Conservation (phyloP, 805 yeast species). For the Ogataea siamensis region DNA sequence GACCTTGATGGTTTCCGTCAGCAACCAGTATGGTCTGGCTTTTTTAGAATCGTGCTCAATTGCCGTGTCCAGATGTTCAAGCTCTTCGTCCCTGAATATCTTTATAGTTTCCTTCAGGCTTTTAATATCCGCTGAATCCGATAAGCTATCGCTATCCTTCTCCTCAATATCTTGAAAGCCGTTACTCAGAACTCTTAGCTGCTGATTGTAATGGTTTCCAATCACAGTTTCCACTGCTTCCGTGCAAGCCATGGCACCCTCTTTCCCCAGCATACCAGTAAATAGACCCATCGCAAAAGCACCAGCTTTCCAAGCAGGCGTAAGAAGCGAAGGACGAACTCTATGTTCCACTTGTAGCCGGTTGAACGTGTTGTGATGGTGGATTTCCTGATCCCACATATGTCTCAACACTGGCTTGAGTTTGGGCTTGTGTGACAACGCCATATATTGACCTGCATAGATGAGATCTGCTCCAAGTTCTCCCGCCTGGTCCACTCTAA, state of each 20-base stretch:
- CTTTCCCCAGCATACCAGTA: slow-evolving; percentile 84
- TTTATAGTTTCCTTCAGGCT: slow-evolving; percentile 61
- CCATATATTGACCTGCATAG: slow-evolving; percentile 84
- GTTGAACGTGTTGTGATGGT: slow-evolving; percentile 86
- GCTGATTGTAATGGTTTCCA: slow-evolving; percentile 93
- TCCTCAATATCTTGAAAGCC: slow-evolving; percentile 51
- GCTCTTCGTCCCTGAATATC: slow-evolving; percentile 86
- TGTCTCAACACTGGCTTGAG: slow-evolving; percentile 79
- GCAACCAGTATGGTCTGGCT: slow-evolving; percentile 86
- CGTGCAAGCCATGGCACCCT: slow-evolving; percentile 99
- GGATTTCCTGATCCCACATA: slow-evolving; percentile 98
- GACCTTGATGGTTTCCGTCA: slow-evolving; percentile 82
- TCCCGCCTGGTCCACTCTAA: slow-evolving; percentile 97
- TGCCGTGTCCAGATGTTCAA: slow-evolving; percentile 94
- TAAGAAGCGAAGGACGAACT: slow-evolving; percentile 86
- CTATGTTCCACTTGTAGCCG: slow-evolving; percentile 68
- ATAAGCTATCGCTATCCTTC: slow-evolving; percentile 26
- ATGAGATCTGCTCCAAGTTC: slow-evolving; percentile 95
- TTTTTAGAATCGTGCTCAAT: slow-evolving; percentile 86
- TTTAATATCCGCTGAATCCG: slow-evolving; percentile 53
- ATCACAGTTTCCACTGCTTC: slow-evolving; percentile 98
- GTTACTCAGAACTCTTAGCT: slow-evolving; percentile 70
- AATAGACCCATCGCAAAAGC: slow-evolving; percentile 84
- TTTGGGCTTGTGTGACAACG: slow-evolving; percentile 68
- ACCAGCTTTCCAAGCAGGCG: slow-evolving; percentile 92